These are phyloP conservation scores for Panicum hallii DNA, from an alignment of 202 grass and related monocot genomes.

Conservation along the genomic window DNA sequence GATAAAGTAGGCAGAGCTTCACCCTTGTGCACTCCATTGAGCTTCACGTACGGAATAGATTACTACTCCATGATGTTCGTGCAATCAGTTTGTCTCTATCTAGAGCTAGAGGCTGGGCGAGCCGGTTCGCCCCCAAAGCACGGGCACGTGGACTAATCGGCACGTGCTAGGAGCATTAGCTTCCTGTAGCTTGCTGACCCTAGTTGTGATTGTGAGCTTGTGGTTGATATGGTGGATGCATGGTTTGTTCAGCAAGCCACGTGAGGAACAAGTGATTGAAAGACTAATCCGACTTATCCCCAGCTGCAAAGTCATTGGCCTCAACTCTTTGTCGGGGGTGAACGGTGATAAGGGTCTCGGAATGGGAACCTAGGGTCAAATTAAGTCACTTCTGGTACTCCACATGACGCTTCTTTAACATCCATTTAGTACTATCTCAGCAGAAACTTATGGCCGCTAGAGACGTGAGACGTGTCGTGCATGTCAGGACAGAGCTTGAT, in stretches of 20 bases:
- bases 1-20: constrained; percentile 47
- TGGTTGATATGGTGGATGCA: not conserved
- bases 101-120: not conserved
- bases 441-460: not conserved
- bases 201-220: not conserved
- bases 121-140: constrained; percentile 25
- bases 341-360: constrained; percentile 40
- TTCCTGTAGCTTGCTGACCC: constrained; percentile 41
- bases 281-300: constrained; percentile 6
- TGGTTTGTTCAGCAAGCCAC: constrained; percentile 25
- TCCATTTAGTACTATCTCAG: not conserved
- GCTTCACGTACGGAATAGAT: constrained; percentile 10
- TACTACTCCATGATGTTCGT: constrained; percentile 45
- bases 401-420: constrained; percentile 23
- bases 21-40: constrained; percentile 15
- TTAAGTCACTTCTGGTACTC: constrained; percentile 26
- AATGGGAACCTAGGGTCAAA: constrained; percentile 49
- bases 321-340: not conserved
- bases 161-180: constrained; percentile 43
- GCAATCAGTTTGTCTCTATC: constrained; percentile 26
- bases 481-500: not conserved
- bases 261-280: constrained; percentile 30
- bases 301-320: constrained; percentile 11
- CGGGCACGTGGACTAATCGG: constrained; percentile 56
- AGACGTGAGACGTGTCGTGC: not conserved